phyloP scores from a whole-genome alignment of 2,329 filamentous ascomycete species.

The Phaeosphaeria sp. region DNA sequence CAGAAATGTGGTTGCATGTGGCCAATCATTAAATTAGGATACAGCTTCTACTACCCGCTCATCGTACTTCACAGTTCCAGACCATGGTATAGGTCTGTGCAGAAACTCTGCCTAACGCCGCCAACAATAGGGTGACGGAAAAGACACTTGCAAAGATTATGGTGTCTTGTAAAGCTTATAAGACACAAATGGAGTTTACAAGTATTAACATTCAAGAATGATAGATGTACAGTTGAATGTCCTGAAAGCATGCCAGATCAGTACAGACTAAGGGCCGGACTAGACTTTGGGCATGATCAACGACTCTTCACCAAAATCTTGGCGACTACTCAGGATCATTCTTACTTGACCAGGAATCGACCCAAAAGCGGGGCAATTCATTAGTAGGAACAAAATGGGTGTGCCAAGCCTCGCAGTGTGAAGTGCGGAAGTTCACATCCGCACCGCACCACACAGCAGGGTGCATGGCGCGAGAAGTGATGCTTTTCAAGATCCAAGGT shows the following conservation, averaged over 20 bases:
- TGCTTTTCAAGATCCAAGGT: not conserved
- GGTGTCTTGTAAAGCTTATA: not conserved
- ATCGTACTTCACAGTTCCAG: not conserved
- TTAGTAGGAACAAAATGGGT: not conserved
- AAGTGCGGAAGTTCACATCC: not conserved
- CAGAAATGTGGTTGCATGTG: slow-evolving; percentile 6
- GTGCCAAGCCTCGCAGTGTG: not conserved
- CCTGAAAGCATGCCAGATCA: not conserved
- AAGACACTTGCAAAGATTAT: not conserved
- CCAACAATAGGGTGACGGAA: not conserved
- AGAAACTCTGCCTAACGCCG: not conserved
- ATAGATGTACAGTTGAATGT: not conserved
- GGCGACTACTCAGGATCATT: not conserved
- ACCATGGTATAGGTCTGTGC: slow-evolving; percentile 4
- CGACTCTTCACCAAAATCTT: not conserved
- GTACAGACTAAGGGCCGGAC: not conserved
- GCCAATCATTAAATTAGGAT: slow-evolving; percentile 2
- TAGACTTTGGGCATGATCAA: not conserved
- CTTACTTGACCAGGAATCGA: not conserved
- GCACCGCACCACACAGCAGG: not conserved
- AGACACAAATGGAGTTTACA: not conserved
- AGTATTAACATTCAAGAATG: not conserved
- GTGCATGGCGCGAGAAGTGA: not conserved
- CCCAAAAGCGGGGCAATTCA: not conserved
- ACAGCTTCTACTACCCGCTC: slow-evolving; percentile 1